Evolutionary conservation across 805 yeast genomes (phyloP), one percentile per base, ranked within the genome.

Genomic region (Saccharomycodes ludwigii): DNA sequence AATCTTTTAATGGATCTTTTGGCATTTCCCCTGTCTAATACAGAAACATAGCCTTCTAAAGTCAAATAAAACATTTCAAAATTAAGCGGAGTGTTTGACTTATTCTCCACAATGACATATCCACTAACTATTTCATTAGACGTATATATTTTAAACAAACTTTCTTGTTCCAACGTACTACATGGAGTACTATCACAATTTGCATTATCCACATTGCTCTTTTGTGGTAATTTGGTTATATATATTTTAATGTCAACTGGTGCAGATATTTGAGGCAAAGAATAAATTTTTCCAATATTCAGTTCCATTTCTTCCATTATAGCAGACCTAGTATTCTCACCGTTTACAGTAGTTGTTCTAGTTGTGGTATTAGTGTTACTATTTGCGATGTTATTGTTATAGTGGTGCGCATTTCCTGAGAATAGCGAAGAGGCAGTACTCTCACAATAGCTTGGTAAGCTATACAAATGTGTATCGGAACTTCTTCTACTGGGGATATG

Each of bases 41-140:
- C 41, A 3, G 61, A 48, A 2, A 48, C 46, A 12, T 45, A 38
- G 3, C 71, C 72, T 47, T 68, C 71, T 27, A 67, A 43, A 4
- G 71, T 62, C 3, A 66, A 71, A 31, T 42, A 70, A 44, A 76
- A 68, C 73, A 72, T 71, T 41, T 76, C 78, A 44, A 76, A 78
- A 2, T 68, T 66, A 14, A 76, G 51, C 2, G 65, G 66, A 9
- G 51, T 48, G 10, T 58, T 46, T 4, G 73, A 60, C 10, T 53
- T 59, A 43, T 73, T 73, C 27, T 66, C 56, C 18, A 73, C 59
- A 6, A 62, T 47, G 33, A 71, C 63, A 41, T 65, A 71, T 0
- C 88, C 88, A 43, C 70, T 65, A 10, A 78, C 59, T 14, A 61
- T 60, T 45, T 77, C 85, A n/a, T 83, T 83, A 9, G 76, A 74